These are phyloP conservation scores for Tremella yokohamensis DNA, from an alignment of 768 basidiomycete genomes.

Conservation along the genomic window DNA sequence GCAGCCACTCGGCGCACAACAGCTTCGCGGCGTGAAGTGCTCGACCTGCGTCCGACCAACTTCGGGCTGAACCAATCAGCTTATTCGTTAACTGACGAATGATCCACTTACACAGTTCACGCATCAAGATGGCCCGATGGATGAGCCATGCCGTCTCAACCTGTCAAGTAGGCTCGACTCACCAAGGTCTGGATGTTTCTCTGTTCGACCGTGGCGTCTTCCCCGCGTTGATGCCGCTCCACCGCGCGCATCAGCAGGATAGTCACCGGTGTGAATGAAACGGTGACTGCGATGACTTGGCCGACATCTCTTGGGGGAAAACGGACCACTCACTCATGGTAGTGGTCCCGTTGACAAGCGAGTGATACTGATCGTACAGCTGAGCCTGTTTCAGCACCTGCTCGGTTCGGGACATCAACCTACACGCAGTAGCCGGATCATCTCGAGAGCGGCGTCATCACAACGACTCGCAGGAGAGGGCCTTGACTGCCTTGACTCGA, in stretches of 20 bases:
- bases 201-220: not conserved
- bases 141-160: too few relatives aligned
- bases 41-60: slow-evolving; percentile 4
- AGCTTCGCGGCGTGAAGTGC: not conserved
- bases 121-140: not conserved
- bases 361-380: slow-evolving; percentile 12
- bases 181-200: slow-evolving; percentile 2
- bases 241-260: slow-evolving; percentile 9
- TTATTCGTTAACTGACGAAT: too few relatives aligned
- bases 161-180: too few relatives aligned
- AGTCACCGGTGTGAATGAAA: slow-evolving; percentile 3
- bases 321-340: not conserved
- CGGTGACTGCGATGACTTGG: slow-evolving; percentile 1
- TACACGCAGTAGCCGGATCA: slow-evolving; percentile 5
- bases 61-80: not conserved
- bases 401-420: not conserved
- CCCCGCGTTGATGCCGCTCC: not conserved
- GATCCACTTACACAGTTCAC: slow-evolving; percentile 7
- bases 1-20: slow-evolving; percentile 7
- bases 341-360: not conserved
- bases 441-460: slow-evolving; percentile 1
- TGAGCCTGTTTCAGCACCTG: not conserved
- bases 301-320: not conserved
- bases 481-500: not conserved
- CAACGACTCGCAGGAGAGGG: slow-evolving; percentile 7